Evolutionary conservation across 2,329 filamentous ascomycete genomes (phyloP), one percentile per base, ranked within the genome.

Genomic region (Aspergillus cejpii): DNA sequence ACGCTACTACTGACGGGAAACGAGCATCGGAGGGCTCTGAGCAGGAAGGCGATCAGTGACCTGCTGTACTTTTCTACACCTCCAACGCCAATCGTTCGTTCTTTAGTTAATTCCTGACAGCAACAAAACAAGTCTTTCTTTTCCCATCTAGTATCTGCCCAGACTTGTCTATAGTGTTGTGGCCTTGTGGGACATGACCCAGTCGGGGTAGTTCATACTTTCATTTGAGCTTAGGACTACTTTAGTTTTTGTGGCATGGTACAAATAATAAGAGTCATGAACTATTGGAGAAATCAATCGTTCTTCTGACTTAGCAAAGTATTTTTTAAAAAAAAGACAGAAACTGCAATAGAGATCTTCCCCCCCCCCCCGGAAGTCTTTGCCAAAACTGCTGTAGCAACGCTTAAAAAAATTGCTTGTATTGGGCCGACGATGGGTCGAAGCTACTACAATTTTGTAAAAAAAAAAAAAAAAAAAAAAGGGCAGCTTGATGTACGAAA

Each of bases 1-100:
- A n/a, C n/a, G 58, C 56, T 7, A 41, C 55, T 26, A 57, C 58
- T 15, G 56, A 62, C 23, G 57, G 53, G 24, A 63, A 65, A 48
- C 51, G 38, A 29, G 11, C 37, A 2, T 61, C 58, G 23, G 55
- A 62, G 31, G 56, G 57, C 24, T 17, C 29, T 41, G 37, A 17
- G 15, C 34, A 5, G 4, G 15, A 6, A 1, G 31, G 11, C 14
- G 31, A 34, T 15, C 31, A 34, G 31, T 17, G 31, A 34, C 15
- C 11, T 34, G 31, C 31, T 6, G 10, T 34, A n/a, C 11, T 34
- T 34, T 11, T 34, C 11, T 20, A 3, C 4, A 11, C 3, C 31
- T 11, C 17, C 14, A 34, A 24, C 11, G 5, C 17, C 31, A 20
- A n/a, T n/a, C n/a, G n/a, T n/a, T 34, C 31, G 14, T 19, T 34